Conservation (phyloP, 805 yeast species). For the Metschnikowia borealis region DNA sequence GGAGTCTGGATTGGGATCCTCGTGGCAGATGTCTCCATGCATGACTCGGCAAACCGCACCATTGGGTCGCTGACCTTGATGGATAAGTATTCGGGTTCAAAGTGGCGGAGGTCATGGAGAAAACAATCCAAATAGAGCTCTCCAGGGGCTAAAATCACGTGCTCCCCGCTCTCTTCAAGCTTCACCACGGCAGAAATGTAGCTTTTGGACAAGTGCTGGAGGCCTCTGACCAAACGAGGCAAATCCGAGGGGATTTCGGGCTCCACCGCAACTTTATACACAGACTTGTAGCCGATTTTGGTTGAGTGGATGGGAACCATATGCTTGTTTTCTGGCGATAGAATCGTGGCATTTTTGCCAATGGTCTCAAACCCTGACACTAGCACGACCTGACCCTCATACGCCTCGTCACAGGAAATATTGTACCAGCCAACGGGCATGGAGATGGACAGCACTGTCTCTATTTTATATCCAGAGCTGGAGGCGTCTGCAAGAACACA, state of each 20-base stretch:
- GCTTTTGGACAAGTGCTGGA: constrained; percentile 55
- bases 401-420: constrained; percentile 48
- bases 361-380: constrained; percentile 57
- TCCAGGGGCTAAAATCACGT: constrained; percentile 75
- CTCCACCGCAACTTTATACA: constrained; percentile 78
- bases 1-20: constrained; percentile 58
- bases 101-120: constrained; percentile 66
- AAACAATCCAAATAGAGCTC: constrained; percentile 84
- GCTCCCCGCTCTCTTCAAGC: constrained; percentile 89
- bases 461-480: constrained; percentile 48
- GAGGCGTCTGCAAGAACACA: constrained; percentile 60
- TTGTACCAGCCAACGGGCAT: constrained; percentile 71
- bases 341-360: constrained; percentile 58
- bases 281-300: constrained; percentile 49
- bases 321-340: constrained; percentile 14
- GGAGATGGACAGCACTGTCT: constrained; percentile 40
- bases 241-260: constrained; percentile 76
- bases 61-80: constrained; percentile 84
- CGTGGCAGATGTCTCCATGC: constrained; percentile 59
- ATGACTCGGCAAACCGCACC: constrained; percentile 75
- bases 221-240: constrained; percentile 67
- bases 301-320: constrained; percentile 32
- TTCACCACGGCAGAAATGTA: constrained; percentile 66
- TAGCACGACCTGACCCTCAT: constrained; percentile 66
- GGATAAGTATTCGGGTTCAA: constrained; percentile 57